A percentile compares a stretch with the other conserved stretches of the same genome.
These are phyloP conservation scores for Neofusicoccum laricinum DNA, from an alignment of 2,329 filamentous ascomycete species.

Conservation along the genomic window DNA sequence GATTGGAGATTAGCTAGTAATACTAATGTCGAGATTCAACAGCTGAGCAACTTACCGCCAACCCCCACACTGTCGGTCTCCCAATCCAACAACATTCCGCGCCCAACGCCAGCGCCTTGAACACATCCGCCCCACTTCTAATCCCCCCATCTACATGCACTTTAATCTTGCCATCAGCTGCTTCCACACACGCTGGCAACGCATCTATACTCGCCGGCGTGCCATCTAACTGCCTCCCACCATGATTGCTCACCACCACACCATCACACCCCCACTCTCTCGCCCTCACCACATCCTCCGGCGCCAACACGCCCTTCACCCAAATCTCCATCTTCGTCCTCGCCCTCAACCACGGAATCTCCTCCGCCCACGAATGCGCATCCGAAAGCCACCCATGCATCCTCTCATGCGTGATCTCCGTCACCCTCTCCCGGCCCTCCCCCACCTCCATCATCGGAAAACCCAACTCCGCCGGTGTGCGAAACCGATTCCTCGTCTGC, in stretches of 20 bases:
- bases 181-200: slow-evolving; percentile 54
- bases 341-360: slow-evolving; percentile 15
- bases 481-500: slow-evolving; percentile 15
- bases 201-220: slow-evolving; percentile 26
- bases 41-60: slow-evolving; percentile 6
- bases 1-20: not conserved
- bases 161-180: slow-evolving; percentile 42
- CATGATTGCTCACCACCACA: slow-evolving; percentile 38
- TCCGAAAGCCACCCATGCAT: slow-evolving; percentile 28
- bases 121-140: slow-evolving; percentile 60
- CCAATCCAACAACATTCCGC: slow-evolving; percentile 61
- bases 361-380: slow-evolving; percentile 24
- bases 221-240: slow-evolving; percentile 24
- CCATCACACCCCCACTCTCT: slow-evolving; percentile 47
- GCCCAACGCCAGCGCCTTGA: slow-evolving; percentile 64
- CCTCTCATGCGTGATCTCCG: slow-evolving; percentile 23
- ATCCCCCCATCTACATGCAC: slow-evolving; percentile 64
- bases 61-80: slow-evolving; percentile 51
- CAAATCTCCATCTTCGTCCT: slow-evolving; percentile 32
- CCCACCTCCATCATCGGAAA: slow-evolving; percentile 22
- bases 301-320: slow-evolving; percentile 45
- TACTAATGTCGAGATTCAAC: too few species aligned
- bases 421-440: slow-evolving; percentile 20
- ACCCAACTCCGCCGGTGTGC: slow-evolving; percentile 19
- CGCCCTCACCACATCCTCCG: slow-evolving; percentile 49